Evolutionary conservation across 1,284 basidiomycete genomes (phyloP), one percentile per base, ranked within the genome.

Genomic region (Cutaneotrichosporon arboriforme): DNA sequence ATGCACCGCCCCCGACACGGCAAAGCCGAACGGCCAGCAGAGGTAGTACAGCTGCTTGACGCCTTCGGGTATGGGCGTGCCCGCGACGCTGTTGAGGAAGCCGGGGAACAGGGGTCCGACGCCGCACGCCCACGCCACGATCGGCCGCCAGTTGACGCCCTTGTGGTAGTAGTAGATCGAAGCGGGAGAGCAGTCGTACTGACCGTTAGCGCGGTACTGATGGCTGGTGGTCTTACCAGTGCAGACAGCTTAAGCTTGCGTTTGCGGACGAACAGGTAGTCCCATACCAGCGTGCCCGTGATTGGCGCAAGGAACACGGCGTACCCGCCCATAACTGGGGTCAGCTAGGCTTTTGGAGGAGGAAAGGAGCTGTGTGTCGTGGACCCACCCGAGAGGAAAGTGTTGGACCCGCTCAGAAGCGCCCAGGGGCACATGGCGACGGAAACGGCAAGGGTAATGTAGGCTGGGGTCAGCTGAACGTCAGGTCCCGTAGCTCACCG

Each of bases 361-460:
- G 1, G 13, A 26, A 2, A 26, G 21, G 8, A n/a, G 17, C 8
- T 38, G n/a, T 38, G 7, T 10, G 14, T 8, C 5, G 17, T n/a
- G 7, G 36, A 39, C 42, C 18, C 22, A 44, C 42, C 76, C 15
- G 70, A 69, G 12, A 69, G 66, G 43, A 62, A 66, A 47, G 66
- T 66, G 51, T 63, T 71, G 63, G 61, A 69, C 9, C 69, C 71
- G 17, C 59, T 63, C 17, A 63, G 62, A 34, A 56, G 52, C 13
- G 73, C 72, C 55, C 72, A 66, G 67, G 70, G 72, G 22, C 70
- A 70, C 37, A 51, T 58, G 45, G 61, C 68, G 17, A 52, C 80
- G 83, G 83, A 86, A 4, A 82, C 85, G 8, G 86, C 87, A 4
- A 89, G 67, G 10, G 44, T 46, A 18, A 46, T 36, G 34, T 46